Conservation (phyloP, 108 stramenopile species). For the Ochromonas danica region DNA sequence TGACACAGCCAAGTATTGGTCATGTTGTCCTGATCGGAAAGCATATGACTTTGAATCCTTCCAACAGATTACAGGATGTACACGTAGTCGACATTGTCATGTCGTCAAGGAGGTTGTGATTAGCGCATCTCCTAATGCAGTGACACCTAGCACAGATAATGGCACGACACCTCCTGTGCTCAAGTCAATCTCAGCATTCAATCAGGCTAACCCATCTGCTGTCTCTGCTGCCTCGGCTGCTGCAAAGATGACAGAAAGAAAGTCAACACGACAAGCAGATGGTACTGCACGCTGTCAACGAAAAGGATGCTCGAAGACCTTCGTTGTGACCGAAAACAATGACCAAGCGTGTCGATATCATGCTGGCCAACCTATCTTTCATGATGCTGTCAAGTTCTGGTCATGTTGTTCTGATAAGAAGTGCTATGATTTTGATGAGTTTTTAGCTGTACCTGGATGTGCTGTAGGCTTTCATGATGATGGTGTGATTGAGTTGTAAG, state of each 20-base stretch:
- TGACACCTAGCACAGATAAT: not conserved
- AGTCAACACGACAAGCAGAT: slow-evolving; percentile 50
- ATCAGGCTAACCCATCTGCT: slow-evolving; percentile 51
- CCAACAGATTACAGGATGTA: slow-evolving; percentile 43
- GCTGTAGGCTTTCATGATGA: slow-evolving; percentile 49
- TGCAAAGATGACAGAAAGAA: slow-evolving; percentile 29
- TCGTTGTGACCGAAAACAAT: slow-evolving; percentile 47
- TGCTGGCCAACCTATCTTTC: slow-evolving; percentile 86
- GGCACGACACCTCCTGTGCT: slow-evolving; percentile 3
- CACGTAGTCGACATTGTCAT: slow-evolving; percentile 33
- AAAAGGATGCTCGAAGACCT: slow-evolving; percentile 56
- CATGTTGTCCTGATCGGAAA: slow-evolving; percentile 56
- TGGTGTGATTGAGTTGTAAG: slow-evolving; percentile 26
- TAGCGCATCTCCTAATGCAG: not conserved
- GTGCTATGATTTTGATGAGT: slow-evolving; percentile 61
- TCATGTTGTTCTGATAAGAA: slow-evolving; percentile 71
- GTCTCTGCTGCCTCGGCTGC: slow-evolving; percentile 47
- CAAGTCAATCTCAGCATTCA: slow-evolving; percentile 48
- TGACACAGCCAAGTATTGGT: slow-evolving; percentile 58
- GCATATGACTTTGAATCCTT: slow-evolving; percentile 64
- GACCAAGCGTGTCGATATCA: slow-evolving; percentile 57
- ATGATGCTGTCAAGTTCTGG: slow-evolving; percentile 97
- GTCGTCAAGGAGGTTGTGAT: not conserved
- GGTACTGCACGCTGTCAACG: slow-evolving; percentile 54
- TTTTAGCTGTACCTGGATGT: slow-evolving; percentile 53